phyloP scores from a whole-genome alignment of 768 basidiomycete genomes.

The Auricularia cornea region DNA sequence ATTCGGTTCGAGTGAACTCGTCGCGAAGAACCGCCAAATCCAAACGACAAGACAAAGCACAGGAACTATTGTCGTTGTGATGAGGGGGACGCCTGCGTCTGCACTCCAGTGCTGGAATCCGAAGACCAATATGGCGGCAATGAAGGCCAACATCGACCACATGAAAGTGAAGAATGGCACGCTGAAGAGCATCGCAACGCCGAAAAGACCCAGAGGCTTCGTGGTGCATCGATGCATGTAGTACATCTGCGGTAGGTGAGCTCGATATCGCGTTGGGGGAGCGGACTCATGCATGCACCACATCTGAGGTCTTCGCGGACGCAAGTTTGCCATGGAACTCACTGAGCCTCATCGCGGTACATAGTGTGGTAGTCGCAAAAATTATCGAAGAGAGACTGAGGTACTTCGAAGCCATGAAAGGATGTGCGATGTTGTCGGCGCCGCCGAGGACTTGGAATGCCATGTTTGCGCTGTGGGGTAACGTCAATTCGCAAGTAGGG shows the following conservation, averaged over 20 bases:
- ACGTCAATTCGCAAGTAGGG: no score
- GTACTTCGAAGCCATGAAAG: neutral
- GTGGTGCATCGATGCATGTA: neutral
- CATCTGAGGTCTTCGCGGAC: no score
- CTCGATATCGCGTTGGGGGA: neutral
- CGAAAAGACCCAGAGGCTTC: neutral
- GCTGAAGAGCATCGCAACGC: neutral
- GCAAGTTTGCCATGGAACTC: no score
- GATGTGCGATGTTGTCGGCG: neutral
- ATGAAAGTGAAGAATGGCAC: neutral
- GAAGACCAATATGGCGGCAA: neutral
- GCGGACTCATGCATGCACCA: neutral
- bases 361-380: no score
- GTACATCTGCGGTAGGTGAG: neutral
- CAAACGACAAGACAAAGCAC: no score
- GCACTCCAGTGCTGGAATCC: no score
- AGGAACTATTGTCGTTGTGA: no score
- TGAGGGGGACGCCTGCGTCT: no score
- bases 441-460: neutral
- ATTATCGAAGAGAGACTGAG: neutral
- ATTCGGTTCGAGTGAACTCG: no score
- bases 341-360: no score
- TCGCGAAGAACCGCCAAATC: no score
- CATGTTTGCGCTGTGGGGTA: neutral
- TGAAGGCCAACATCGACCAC: neutral